Base-by-base conservation (phyloP, 2,329 filamentous ascomycete genomes). In the Drechslerella dactyloides region DNA sequence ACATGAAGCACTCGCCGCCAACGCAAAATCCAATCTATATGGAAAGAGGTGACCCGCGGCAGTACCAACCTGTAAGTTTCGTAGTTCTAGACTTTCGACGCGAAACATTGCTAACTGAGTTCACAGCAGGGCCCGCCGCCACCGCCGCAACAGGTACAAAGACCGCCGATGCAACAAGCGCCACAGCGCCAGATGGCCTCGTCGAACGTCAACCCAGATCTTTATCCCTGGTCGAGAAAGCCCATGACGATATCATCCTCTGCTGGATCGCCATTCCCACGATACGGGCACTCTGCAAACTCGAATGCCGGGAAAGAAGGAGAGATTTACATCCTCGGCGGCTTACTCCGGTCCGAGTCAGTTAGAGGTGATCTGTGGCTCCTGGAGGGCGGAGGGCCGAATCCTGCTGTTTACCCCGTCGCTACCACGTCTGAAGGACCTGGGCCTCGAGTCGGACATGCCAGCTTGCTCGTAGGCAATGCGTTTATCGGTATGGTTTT, bases 311-410 rank as follows among this genome's bases (percentile, higher is more conserved):
- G 93, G 42, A 97, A 97, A 81, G 94, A 99, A 80, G 96, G 96
- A 69, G 91, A 96, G 76, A 90, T 99, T 65, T 99, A 97, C 78
- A 85, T 99, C 78, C 97, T 99, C 93, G 94, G 94, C 74, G 94
- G 94, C 56, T 82, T 99, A 73, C 93, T 99, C 77, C 93, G 96
- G 78, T 93, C 93, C 75, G 90, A 92, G 40, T 96, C 91, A 1
- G 94, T 97, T 50, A 97, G 97, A 79, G 94, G 94, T 53, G 94
- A 99, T 81, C 81, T 99, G 52, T 99, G 96, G 96, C 90, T 97
- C 87, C 90, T 97, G 52, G 94, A 99, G 80, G 91, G 92, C 73
- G 92, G 89, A 58, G 83, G 82, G 33, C 89, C 88, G 7, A 93
- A 86, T 79, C 87, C 97, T 83, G 86, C 91, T 21, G 97, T 94